Conservation (phyloP, 306 rosid species). For the Cucurbita argyrosperma region DNA sequence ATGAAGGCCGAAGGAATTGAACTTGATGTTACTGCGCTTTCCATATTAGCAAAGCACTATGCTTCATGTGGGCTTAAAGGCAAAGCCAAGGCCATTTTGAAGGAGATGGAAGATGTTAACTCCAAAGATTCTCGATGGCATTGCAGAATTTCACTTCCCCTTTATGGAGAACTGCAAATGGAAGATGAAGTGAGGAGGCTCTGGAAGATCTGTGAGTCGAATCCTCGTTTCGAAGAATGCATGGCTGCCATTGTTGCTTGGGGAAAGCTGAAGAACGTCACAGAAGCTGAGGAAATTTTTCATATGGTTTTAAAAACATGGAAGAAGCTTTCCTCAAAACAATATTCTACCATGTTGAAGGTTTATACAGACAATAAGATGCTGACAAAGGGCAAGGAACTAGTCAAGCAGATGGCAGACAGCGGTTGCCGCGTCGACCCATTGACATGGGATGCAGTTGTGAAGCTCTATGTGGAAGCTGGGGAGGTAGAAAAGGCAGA, state of each 20-base stretch:
- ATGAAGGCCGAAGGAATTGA: conserved; percentile 65
- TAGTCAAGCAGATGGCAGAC: conserved; percentile 49
- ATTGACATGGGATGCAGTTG: conserved; percentile 48
- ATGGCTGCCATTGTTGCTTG: conserved; percentile 59
- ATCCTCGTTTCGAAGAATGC: conserved; percentile 35
- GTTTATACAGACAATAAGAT: conserved; percentile 51
- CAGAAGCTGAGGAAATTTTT: conserved; percentile 67
- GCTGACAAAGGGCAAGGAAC: conserved; percentile 63
- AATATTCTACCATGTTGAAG: conserved; percentile 30
- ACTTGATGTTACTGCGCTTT: conserved; percentile 22
- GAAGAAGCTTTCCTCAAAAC: conserved; percentile 30
- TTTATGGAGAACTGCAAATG: conserved; percentile 55
- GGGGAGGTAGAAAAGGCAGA: conserved; percentile 84
- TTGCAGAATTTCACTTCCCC: conserved; percentile 32
- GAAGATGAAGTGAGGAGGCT: conserved; percentile 59
- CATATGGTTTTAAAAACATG: conserved; percentile 27
- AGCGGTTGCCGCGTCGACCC: conserved; percentile 47
- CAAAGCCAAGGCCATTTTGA: conserved; percentile 54
- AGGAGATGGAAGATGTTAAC: conserved; percentile 50
- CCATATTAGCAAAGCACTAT: conserved; percentile 43
- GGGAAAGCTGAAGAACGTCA: conserved; percentile 59
- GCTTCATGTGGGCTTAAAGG: conserved; percentile 41
- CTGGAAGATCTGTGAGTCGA: conserved; percentile 54
- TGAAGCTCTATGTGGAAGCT: conserved; percentile 48
- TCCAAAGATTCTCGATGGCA: conserved; percentile 20